phyloP scores from a whole-genome alignment of 306 rosid genomes.

The Senna siamea region DNA sequence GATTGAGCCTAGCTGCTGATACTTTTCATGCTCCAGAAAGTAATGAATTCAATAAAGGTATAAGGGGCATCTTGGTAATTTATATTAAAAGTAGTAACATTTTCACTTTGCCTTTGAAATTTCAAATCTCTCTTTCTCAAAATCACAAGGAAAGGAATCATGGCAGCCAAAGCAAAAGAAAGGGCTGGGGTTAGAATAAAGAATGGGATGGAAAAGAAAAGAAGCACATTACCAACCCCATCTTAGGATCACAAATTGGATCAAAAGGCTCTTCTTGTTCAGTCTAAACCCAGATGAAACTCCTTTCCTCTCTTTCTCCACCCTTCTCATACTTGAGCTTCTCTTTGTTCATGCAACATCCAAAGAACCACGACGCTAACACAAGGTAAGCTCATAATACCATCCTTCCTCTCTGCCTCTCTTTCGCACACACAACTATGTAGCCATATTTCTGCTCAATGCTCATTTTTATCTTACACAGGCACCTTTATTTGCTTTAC shows the following conservation, averaged over 20 bases:
- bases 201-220: slow-evolving; percentile 56
- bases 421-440: too few species aligned
- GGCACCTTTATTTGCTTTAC: too few species aligned
- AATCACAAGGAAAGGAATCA: slow-evolving; percentile 49
- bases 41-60: slow-evolving; percentile 40
- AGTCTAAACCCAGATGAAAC: slow-evolving; percentile 72
- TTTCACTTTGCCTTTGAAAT: slow-evolving; percentile 63
- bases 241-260: slow-evolving; percentile 40
- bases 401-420: slow-evolving; percentile 10
- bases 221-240: slow-evolving; percentile 58
- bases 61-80: slow-evolving; percentile 54
- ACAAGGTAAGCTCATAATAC: slow-evolving; percentile 60
- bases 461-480: background rate
- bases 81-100: slow-evolving; percentile 49
- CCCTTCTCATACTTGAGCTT: slow-evolving; percentile 48
- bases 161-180: slow-evolving; percentile 78
- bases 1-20: slow-evolving; percentile 41
- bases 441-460: background rate
- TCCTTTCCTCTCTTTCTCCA: slow-evolving; percentile 57
- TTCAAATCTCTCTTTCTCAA: slow-evolving; percentile 50
- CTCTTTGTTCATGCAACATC: slow-evolving; percentile 89
- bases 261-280: slow-evolving; percentile 37
- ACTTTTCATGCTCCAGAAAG: slow-evolving; percentile 37
- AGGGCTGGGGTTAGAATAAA: slow-evolving; percentile 55
- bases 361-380: slow-evolving; percentile 61